Evolutionary conservation across 768 basidiomycete species (phyloP).

Genomic region (Boletus reticulatus): DNA sequence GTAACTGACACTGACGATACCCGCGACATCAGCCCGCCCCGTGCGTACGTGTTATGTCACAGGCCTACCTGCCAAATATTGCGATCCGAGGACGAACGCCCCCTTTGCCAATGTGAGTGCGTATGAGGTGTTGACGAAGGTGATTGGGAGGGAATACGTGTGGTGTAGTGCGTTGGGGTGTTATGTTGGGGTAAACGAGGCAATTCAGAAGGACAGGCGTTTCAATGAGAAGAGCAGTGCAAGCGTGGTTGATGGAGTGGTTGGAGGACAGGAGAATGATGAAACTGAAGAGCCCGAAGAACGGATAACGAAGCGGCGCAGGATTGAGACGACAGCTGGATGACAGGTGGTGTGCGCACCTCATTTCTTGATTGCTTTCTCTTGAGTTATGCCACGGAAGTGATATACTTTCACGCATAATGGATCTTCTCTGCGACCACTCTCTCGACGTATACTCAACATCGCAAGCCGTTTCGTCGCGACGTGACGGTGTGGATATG

Average conservation of each 20-base stretch:
- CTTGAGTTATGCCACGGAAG: not conserved
- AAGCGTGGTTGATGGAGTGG: not conserved
- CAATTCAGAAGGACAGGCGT: not conserved
- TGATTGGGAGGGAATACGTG: slow-evolving; percentile 66
- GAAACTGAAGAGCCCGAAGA: slow-evolving; percentile 7
- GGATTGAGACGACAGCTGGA: slow-evolving; percentile 1
- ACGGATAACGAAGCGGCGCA: slow-evolving; percentile 15
- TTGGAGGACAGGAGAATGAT: not conserved
- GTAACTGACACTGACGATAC: not conserved
- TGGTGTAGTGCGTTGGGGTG: slow-evolving; percentile 54
- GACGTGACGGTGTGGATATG: too few species aligned
- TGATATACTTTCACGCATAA: not conserved
- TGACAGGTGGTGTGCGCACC: not conserved
- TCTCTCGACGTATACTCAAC: too few species aligned
- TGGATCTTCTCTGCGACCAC: too few species aligned
- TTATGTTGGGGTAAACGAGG: slow-evolving; percentile 30
- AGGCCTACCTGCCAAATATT: slow-evolving; percentile 71
- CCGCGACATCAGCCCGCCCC: slow-evolving; percentile 47
- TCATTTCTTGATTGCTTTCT: not conserved
- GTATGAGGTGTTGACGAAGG: slow-evolving; percentile 57
- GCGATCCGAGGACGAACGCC: slow-evolving; percentile 75
- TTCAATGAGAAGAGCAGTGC: not conserved
- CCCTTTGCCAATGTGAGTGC: slow-evolving; percentile 74
- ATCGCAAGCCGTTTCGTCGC: too few species aligned
- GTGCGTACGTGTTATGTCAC: slow-evolving; percentile 72